Percentiles rank a stretch among this genome's conserved stretches.
phyloP scores from a whole-genome alignment of 768 basidiomycete species.

The Trametes meyenii region DNA sequence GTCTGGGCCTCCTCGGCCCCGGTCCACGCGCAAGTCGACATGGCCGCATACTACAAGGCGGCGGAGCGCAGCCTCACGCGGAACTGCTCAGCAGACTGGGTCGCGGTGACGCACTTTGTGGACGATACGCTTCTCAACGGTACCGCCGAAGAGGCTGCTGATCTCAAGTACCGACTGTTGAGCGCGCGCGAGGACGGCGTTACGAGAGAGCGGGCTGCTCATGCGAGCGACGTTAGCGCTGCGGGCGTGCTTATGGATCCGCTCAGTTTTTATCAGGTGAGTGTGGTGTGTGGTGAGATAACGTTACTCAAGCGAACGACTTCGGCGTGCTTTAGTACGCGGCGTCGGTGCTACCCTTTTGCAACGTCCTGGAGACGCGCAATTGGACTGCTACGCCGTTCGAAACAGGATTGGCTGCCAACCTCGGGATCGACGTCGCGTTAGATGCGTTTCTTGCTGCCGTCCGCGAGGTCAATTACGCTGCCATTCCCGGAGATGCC shows the following conservation, averaged over 20 bases:
- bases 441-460: conserved; percentile 47
- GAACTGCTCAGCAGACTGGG: conserved; percentile 57
- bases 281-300: not conserved
- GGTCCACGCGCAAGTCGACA: conserved; percentile 53
- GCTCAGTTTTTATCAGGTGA: conserved; percentile 49
- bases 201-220: conserved; percentile 37
- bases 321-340: no score
- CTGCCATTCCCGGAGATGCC: conserved; percentile 42
- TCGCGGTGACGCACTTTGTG: conserved; percentile 44
- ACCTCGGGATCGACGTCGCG: conserved; percentile 38
- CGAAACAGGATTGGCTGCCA: conserved; percentile 42
- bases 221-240: conserved; percentile 42
- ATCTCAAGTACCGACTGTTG: conserved; percentile 47
- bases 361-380: conserved; percentile 48
- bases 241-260: conserved; percentile 54
- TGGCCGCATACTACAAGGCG: conserved; percentile 53
- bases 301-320: not conserved
- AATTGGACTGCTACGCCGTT: conserved; percentile 43
- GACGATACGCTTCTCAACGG: conserved; percentile 32
- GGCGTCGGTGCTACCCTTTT: conserved; percentile 49
- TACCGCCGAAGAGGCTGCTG: conserved; percentile 31
- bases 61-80: conserved; percentile 51
- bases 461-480: conserved; percentile 48
- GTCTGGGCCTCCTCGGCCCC: conserved; percentile 54
- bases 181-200: conserved; percentile 40